These are phyloP conservation scores for Cordyceps tenuipes DNA, from an alignment of 2,329 filamentous ascomycete genomes.

Conservation along the genomic window DNA sequence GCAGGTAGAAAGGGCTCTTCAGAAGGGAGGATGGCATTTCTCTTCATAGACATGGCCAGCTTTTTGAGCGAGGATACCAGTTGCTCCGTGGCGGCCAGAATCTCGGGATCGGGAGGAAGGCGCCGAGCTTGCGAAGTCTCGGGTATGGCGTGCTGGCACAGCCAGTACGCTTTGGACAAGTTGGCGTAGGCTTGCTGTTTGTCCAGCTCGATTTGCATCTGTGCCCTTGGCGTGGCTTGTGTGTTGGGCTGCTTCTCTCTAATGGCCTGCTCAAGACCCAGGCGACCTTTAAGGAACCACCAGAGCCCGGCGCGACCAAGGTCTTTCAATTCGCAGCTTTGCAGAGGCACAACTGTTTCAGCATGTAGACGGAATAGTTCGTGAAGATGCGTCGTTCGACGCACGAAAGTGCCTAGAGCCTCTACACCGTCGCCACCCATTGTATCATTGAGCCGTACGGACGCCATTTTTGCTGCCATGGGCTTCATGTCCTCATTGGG, in stretches of 20 bases:
- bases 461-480: slow-evolving; percentile 24
- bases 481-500: slow-evolving; percentile 22
- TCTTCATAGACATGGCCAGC: slow-evolving; percentile 72
- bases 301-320: slow-evolving; percentile 68
- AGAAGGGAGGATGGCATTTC: slow-evolving; percentile 69
- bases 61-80: slow-evolving; percentile 62
- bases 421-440: slow-evolving; percentile 47
- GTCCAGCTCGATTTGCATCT: slow-evolving; percentile 45
- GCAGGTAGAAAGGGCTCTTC: slow-evolving; percentile 63
- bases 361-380: slow-evolving; percentile 71
- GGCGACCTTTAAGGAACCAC: slow-evolving; percentile 84
- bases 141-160: slow-evolving; percentile 49
- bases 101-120: slow-evolving; percentile 35
- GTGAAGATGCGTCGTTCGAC: slow-evolving; percentile 63
- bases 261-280: slow-evolving; percentile 64
- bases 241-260: slow-evolving; percentile 40
- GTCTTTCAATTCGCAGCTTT: slow-evolving; percentile 53
- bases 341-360: slow-evolving; percentile 60
- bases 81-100: slow-evolving; percentile 45
- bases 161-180: slow-evolving; percentile 78
- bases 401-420: slow-evolving; percentile 61
- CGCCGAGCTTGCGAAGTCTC: slow-evolving; percentile 38
- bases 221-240: slow-evolving; percentile 40
- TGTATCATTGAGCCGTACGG: slow-evolving; percentile 35
- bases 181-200: slow-evolving; percentile 76